A percentile compares a stretch with the other conserved stretches of the same genome.
Evolutionary conservation across 257 asterid species (phyloP).

Genomic region (Penstemon davidsonii): DNA sequence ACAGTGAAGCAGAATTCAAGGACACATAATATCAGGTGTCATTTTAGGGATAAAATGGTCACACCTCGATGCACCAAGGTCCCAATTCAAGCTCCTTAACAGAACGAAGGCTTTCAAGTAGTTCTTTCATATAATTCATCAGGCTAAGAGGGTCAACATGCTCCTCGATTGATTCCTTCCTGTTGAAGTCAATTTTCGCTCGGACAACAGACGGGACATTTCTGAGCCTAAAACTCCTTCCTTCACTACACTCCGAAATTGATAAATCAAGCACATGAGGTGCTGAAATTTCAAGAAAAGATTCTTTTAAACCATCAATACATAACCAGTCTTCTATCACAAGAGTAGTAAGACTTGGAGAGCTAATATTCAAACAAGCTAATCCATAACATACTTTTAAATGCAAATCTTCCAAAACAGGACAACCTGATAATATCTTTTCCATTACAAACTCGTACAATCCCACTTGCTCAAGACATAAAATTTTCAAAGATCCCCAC

Average conservation of each 20-base stretch:
- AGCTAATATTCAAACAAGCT: background rate
- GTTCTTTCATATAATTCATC: background rate
- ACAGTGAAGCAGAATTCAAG: no score
- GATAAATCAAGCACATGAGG: constrained; percentile 11
- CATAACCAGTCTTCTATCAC: background rate
- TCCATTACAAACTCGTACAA: background rate
- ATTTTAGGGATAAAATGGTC: background rate
- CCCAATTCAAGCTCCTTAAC: background rate
- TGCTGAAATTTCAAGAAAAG: constrained; percentile 22
- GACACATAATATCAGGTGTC: background rate
- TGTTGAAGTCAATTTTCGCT: background rate
- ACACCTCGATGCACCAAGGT: constrained; percentile 4
- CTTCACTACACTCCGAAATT: background rate
- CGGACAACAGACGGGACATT: constrained; percentile 17
- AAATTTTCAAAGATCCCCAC: background rate
- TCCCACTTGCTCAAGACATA: background rate
- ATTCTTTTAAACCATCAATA: background rate
- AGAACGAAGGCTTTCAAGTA: background rate
- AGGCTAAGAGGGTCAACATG: no score
- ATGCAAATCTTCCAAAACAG: background rate
- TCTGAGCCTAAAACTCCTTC: background rate
- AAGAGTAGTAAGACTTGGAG: constrained; percentile 3
- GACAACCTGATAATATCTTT: constrained; percentile 19
- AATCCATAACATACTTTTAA: background rate
- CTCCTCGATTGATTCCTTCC: no score